Evolutionary conservation across 495 filamentous ascomycete species (phyloP).

Genomic region (Penicillium pancosmium): DNA sequence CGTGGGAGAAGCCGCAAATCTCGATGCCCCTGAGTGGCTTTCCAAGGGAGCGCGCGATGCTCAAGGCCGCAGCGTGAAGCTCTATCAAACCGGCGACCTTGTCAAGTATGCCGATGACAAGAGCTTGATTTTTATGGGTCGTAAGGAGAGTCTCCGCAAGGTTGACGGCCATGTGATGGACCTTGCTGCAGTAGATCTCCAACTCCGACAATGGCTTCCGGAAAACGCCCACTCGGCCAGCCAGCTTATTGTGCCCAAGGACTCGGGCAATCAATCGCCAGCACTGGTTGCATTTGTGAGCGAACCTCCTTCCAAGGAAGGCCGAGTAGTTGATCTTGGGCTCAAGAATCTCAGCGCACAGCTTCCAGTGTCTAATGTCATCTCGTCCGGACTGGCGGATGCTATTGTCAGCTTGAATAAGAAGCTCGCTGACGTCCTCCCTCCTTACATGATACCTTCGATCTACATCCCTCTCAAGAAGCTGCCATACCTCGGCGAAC

Average conservation of each 20-base stretch:
- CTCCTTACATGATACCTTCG: slow-evolving; percentile 39
- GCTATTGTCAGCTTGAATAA: slow-evolving; percentile 31
- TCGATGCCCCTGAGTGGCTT: slow-evolving; percentile 11
- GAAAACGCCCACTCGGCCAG: neutral
- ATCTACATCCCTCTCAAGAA: slow-evolving; percentile 20
- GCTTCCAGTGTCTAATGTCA: slow-evolving; percentile 2
- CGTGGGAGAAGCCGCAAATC: slow-evolving; percentile 2
- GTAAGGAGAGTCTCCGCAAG: slow-evolving; percentile 11
- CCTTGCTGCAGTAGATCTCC: slow-evolving; percentile 8
- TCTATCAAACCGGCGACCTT: slow-evolving; percentile 13
- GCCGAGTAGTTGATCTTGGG: slow-evolving; percentile 4
- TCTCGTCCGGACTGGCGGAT: slow-evolving; percentile 21
- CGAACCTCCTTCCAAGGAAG: slow-evolving; percentile 2
- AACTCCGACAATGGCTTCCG: slow-evolving; percentile 7
- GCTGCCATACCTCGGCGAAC: slow-evolving; percentile 14
- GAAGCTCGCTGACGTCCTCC: slow-evolving; percentile 30
- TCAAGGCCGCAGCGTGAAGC: slow-evolving; percentile 2
- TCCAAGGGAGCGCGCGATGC: neutral
- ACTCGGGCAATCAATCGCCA: slow-evolving; percentile 3
- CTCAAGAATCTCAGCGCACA: neutral
- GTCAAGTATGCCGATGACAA: slow-evolving; percentile 14
- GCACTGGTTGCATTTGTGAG: slow-evolving; percentile 14
- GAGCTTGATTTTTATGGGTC: slow-evolving; percentile 9
- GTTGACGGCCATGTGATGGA: slow-evolving; percentile 16
- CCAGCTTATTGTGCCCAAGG: slow-evolving; percentile 11